Conservation (phyloP, 495 filamentous ascomycete genomes). For the Hypoxylon lenormandii region DNA sequence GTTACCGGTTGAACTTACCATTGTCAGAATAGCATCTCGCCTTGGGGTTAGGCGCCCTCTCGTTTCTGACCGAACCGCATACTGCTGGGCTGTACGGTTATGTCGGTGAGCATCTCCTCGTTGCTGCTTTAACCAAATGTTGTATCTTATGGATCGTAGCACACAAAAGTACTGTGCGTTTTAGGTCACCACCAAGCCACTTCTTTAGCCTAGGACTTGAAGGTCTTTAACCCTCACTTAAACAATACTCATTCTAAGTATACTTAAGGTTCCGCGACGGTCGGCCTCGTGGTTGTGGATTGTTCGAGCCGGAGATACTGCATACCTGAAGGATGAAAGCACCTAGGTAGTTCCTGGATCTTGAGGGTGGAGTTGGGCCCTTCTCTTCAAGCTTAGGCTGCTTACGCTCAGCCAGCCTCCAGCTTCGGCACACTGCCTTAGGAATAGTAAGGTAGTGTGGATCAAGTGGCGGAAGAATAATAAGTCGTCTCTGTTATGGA, state of each 20-base stretch:
- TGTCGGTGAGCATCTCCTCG: background rate
- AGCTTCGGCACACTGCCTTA: conserved; percentile 4
- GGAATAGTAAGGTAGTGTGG: conserved; percentile 5
- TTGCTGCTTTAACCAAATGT: conserved; percentile 12
- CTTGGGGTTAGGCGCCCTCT: background rate
- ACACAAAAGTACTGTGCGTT: too few relatives aligned
- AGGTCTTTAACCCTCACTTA: too few relatives aligned
- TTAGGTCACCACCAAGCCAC: too few relatives aligned
- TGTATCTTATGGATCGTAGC: background rate
- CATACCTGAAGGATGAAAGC: too few relatives aligned
- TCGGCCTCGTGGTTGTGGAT: too few relatives aligned
- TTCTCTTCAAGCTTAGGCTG: conserved; percentile 12
- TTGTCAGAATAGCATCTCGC: background rate
- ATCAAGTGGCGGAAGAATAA: background rate
- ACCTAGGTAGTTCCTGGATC: conserved; percentile 10
- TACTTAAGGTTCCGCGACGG: too few relatives aligned
- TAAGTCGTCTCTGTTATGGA: background rate
- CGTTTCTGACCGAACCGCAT: conserved; percentile 12
- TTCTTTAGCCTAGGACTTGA: too few relatives aligned
- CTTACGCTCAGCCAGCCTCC: conserved; percentile 28
- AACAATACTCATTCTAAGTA: too few relatives aligned
- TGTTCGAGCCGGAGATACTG: too few relatives aligned
- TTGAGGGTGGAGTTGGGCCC: background rate
- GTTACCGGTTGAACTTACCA: background rate
- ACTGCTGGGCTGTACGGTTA: conserved; percentile 15